Evolutionary conservation across 1,284 basidiomycete genomes (phyloP), one percentile per base, ranked within the genome.

Genomic region (Golubevia pallescens): DNA sequence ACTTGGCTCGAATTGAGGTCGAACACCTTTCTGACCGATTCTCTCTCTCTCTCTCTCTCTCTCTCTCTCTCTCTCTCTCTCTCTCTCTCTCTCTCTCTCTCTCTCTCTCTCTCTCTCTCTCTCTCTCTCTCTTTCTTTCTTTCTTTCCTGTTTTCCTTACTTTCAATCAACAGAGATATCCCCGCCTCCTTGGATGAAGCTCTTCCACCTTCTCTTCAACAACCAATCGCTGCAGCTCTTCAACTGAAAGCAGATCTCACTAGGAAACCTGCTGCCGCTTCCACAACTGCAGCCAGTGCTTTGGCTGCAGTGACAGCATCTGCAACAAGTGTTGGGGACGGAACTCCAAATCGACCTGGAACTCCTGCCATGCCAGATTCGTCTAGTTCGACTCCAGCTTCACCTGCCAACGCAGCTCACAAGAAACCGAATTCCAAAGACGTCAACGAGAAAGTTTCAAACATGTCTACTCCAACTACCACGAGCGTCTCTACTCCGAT

Each of bases 401-500:
- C 64, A 20, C 62, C 68, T 1, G 58, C 21, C 19, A 53, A 28
- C 5, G 64, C 24, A 3, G 60, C 64, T 19, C 62, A 69, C 28
- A 66, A 48, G 42, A 10, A 16, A 48, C 16, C 42, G 16, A 48
- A 13, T 48, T 48, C 42, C 8, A 48, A 48, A 48, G 42, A 48
- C 16, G 8, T 16, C 42, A 10, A 48, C 42, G 42, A 48, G 16
- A 48, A 16, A 13, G 16, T 48, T 16, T 48, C 42, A 48, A 16
- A 10, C 42, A 48, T 48, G 42, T 28, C 28, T 28, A 67, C 7
- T 65, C 34, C 69, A 6, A 70, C 61, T 3, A 66, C 71, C 2
- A 6, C 66, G 1, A 70, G 71, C 3, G 63, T 73, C 14, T 68
- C 69, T 5, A 63, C 75, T 1, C 69, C 63, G 48, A 70, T 79